Evolutionary conservation across 345 rosid genomes (phyloP).

Genomic region (Eucalyptus sp.): DNA sequence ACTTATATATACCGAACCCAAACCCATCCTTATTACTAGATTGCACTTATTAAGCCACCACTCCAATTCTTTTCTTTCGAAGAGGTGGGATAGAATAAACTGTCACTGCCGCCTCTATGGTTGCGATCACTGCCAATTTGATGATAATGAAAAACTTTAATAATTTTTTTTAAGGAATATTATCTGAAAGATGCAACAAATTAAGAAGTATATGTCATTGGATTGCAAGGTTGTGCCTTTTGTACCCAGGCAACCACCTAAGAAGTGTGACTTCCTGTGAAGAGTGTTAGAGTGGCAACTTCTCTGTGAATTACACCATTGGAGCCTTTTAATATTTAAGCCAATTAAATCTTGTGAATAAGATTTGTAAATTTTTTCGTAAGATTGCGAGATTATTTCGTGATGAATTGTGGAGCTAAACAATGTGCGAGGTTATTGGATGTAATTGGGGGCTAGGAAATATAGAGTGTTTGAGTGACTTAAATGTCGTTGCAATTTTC

Average conservation of each 20-base stretch:
- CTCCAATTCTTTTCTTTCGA: neutral
- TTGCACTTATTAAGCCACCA: neutral
- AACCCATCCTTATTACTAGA: neutral
- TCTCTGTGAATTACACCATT: neutral
- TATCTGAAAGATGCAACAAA: neutral
- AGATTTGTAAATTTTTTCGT: no score
- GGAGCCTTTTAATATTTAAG: neutral
- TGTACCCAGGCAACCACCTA: neutral
- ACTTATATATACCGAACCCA: neutral
- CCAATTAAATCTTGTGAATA: neutral
- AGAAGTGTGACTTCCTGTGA: neutral
- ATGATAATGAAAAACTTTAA: neutral
- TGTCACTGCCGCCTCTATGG: neutral
- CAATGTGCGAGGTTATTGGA: neutral
- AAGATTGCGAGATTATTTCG: neutral
- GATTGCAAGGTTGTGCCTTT: neutral
- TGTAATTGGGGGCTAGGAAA: neutral
- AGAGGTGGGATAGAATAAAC: neutral
- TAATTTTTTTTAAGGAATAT: no score
- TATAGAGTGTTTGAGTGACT: neutral
- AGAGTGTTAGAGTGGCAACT: neutral
- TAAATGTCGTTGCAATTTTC: rapidly evolving
- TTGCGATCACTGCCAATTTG: neutral
- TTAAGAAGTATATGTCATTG: no score
- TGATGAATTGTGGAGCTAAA: neutral